A percentile compares a stretch with the other conserved stretches of the same genome.
Conservation (phyloP, 176 grass and related monocot genomes). For the Juncus effusus region DNA sequence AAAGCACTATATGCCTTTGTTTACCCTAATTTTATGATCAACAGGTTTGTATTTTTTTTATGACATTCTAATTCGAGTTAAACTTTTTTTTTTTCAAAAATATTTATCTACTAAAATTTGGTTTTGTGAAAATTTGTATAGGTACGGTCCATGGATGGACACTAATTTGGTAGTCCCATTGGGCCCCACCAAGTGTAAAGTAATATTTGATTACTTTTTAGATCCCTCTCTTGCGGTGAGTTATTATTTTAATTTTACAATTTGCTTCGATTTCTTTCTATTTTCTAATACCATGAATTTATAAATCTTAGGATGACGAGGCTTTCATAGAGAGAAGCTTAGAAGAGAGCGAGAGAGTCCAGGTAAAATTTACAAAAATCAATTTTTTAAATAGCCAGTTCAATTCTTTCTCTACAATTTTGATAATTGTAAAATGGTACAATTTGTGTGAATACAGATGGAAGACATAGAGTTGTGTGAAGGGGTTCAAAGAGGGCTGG, state of each 20-base stretch:
- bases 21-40: constrained; percentile 98
- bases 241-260: constrained; percentile 4
- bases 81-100: not conserved
- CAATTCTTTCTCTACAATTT: not conserved
- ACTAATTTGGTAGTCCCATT: constrained; percentile 86
- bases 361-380: constrained; percentile 36
- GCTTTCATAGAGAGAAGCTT: constrained; percentile 66
- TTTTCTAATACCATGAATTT: too few species aligned
- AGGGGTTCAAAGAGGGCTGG: constrained; percentile 77
- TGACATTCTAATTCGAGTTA: not conserved
- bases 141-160: constrained; percentile 98
- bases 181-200: constrained; percentile 64
- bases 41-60: constrained; percentile 46
- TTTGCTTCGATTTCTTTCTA: not conserved
- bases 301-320: constrained; percentile 54
- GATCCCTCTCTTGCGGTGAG: constrained; percentile 62
- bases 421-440: not conserved
- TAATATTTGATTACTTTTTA: constrained; percentile 96
- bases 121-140: constrained; percentile 31
- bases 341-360: constrained; percentile 84
- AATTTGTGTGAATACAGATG: constrained; percentile 39
- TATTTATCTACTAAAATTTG: not conserved
- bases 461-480: constrained; percentile 89
- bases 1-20: constrained; percentile 91
- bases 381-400: not conserved